Conservation (phyloP, 73 alveolate genomes). For the Durusdinium trenchii region DNA sequence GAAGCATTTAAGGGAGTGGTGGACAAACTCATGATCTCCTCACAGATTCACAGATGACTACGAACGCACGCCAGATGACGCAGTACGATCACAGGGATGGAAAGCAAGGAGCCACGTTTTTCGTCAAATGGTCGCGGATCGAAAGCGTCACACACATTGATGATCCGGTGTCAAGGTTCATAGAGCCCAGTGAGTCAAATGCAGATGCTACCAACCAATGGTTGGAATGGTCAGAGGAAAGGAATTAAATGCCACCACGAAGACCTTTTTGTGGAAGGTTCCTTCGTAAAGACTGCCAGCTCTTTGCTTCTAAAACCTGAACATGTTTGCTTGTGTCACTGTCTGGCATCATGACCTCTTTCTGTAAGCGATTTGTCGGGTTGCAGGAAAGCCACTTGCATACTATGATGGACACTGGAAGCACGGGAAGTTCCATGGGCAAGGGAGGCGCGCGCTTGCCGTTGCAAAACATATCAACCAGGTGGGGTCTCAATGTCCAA, state of each 20-base stretch:
- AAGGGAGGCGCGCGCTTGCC: constrained; percentile 41
- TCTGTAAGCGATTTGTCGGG: background rate
- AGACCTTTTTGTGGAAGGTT: background rate
- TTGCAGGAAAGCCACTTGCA: constrained; percentile 29
- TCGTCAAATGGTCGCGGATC: background rate
- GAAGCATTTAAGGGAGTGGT: too few relatives aligned
- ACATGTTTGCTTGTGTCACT: too few relatives aligned
- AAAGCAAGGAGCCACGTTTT: background rate
- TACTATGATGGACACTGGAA: constrained; percentile 40
- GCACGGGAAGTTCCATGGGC: constrained; percentile 74
- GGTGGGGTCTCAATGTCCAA: background rate
- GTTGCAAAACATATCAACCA: background rate
- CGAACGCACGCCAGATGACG: constrained; percentile 38
- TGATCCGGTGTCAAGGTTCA: background rate
- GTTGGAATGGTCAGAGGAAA: background rate
- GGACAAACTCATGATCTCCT: too few relatives aligned
- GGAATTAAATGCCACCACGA: background rate
- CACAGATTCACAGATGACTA: too few relatives aligned
- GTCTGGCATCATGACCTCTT: too few relatives aligned
- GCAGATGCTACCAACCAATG: background rate
- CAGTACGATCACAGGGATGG: constrained; percentile 89
- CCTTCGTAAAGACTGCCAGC: too few relatives aligned
- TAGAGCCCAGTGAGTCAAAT: background rate
- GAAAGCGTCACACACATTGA: too few relatives aligned
- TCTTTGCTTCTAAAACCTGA: too few relatives aligned